phyloP scores from a whole-genome alignment of 164 flowering plant species.

The Sedum album region DNA sequence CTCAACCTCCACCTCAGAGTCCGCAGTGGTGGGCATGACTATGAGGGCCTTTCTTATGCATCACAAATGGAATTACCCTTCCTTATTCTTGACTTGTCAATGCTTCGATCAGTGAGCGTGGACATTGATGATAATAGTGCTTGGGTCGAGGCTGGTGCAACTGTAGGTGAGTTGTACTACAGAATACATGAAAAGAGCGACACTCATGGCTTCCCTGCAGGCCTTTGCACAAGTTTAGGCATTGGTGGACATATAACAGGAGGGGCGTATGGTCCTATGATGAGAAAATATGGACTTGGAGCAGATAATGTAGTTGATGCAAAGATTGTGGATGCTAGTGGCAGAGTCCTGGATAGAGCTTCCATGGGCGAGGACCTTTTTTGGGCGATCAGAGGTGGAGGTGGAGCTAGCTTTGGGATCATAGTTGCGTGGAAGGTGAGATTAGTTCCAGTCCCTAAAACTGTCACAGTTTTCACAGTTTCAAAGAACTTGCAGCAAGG shows the following conservation, averaged over 20 bases:
- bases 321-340: slow-evolving; percentile 25
- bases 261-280: slow-evolving; percentile 33
- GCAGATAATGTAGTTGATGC: slow-evolving; percentile 41
- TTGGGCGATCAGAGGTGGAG: slow-evolving; percentile 52
- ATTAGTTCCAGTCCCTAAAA: slow-evolving; percentile 31
- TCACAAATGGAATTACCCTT: slow-evolving; percentile 18
- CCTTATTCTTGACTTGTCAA: slow-evolving; percentile 28
- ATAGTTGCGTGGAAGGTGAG: slow-evolving; percentile 31
- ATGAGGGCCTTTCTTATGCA: slow-evolving; percentile 35
- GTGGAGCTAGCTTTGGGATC: slow-evolving; percentile 40
- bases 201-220: slow-evolving; percentile 31
- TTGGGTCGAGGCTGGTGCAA: slow-evolving; percentile 42
- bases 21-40: slow-evolving; percentile 47
- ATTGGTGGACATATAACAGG: slow-evolving; percentile 17
- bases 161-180: slow-evolving; percentile 30
- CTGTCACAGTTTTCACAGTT: slow-evolving; percentile 28
- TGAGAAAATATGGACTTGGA: slow-evolving; percentile 38
- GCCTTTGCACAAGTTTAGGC: slow-evolving; percentile 22
- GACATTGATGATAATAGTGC: slow-evolving; percentile 19
- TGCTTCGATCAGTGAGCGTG: slow-evolving; percentile 17
- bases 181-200: slow-evolving; percentile 27
- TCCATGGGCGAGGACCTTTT: slow-evolving; percentile 50
- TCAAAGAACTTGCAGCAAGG: slow-evolving; percentile 22
- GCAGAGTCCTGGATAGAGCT: slow-evolving; percentile 24
- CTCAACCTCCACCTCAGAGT: slow-evolving; percentile 23